Evolutionary conservation across 2,329 filamentous ascomycete genomes (phyloP).

Genomic region (Coniella lustricola): DNA sequence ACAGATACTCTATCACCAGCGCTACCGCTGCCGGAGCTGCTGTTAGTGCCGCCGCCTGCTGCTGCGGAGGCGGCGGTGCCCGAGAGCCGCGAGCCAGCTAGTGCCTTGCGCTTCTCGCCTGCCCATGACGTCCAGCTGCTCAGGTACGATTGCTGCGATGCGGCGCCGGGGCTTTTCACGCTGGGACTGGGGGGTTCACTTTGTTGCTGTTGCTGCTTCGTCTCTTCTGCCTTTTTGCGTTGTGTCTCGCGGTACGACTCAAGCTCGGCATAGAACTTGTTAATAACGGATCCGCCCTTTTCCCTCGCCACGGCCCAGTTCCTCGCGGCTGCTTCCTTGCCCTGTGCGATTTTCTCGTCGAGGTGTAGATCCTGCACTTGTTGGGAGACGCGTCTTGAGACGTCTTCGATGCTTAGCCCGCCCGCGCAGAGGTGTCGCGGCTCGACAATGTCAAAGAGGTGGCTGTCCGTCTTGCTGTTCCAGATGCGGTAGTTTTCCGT

Average conservation of each 20-base stretch:
- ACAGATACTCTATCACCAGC: conserved; percentile 8
- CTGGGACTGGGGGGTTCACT: conserved; percentile 38
- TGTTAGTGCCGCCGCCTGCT: neutral
- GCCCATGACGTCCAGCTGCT: conserved; percentile 65
- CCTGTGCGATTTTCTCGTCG: conserved; percentile 80
- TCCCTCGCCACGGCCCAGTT: conserved; percentile 83
- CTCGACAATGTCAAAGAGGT: conserved; percentile 91
- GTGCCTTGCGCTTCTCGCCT: conserved; percentile 66
- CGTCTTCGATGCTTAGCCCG: conserved; percentile 86
- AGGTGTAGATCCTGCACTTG: conserved; percentile 92
- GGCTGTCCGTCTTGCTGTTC: conserved; percentile 69
- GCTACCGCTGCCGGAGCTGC: conserved; percentile 12
- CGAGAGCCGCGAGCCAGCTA: conserved; percentile 30
- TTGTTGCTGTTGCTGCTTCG: conserved; percentile 20
- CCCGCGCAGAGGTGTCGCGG: conserved; percentile 91
- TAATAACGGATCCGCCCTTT: conserved; percentile 81
- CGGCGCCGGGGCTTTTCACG: conserved; percentile 18
- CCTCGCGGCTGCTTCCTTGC: conserved; percentile 78
- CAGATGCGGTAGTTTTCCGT: conserved; percentile 93
- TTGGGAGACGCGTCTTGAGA: conserved; percentile 81
- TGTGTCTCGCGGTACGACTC: conserved; percentile 73
- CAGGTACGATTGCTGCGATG: conserved; percentile 47
- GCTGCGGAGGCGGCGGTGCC: conserved; percentile 5
- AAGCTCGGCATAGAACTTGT: conserved; percentile 83
- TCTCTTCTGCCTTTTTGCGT: conserved; percentile 53